These are phyloP conservation scores for Calonectria ilicicola DNA, from an alignment of 2,329 filamentous ascomycete species.

Conservation along the genomic window DNA sequence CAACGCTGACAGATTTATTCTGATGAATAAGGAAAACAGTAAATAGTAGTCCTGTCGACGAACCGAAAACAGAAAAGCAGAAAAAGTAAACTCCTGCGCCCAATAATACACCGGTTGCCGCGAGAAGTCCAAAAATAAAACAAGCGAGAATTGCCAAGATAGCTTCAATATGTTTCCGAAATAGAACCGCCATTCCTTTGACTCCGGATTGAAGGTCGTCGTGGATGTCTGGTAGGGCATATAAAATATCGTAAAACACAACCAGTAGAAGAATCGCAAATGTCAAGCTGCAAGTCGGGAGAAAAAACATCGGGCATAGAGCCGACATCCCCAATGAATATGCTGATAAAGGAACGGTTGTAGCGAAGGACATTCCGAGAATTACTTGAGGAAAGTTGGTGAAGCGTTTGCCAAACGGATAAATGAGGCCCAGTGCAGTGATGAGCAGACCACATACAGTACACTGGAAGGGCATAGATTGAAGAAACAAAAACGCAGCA, in stretches of 20 bases:
- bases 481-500: neutral
- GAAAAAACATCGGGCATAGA: constrained; percentile 19
- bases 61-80: constrained; percentile 23
- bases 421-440: constrained; percentile 57
- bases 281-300: constrained; percentile 31
- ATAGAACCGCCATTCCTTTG: constrained; percentile 46
- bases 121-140: constrained; percentile 23
- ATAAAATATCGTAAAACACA: constrained; percentile 51
- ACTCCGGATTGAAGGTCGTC: constrained; percentile 51
- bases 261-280: constrained; percentile 40
- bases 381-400: constrained; percentile 65
- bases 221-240: constrained; percentile 49
- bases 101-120: constrained; percentile 1
- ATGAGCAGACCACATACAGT: constrained; percentile 53
- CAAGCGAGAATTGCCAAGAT: constrained; percentile 20
- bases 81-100: constrained; percentile 24
- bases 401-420: constrained; percentile 64
- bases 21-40: constrained; percentile 21
- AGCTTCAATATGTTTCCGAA: constrained; percentile 29
- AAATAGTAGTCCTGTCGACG: constrained; percentile 6
- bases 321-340: constrained; percentile 29
- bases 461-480: constrained; percentile 19
- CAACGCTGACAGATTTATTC: neutral
- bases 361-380: constrained; percentile 63
- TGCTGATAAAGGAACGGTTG: constrained; percentile 20